Base-by-base conservation (phyloP, 352 stramenopile species). In the Phytophthora sojae region DNA sequence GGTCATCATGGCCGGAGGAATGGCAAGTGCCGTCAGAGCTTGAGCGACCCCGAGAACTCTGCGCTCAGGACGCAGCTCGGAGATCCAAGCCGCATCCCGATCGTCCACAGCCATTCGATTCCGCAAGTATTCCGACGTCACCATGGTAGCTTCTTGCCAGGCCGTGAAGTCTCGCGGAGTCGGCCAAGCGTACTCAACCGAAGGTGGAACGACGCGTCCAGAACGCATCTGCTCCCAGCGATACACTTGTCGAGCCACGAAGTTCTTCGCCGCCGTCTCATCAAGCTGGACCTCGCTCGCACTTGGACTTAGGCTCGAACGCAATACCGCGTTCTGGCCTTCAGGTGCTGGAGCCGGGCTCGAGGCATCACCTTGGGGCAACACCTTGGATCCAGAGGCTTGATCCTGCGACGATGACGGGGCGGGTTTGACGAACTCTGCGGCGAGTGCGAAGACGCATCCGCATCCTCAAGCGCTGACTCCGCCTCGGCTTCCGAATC, bases 201-300 rank as follows among this genome's bases (percentile, higher is more conserved):
- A 6, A 17, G 47, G n/a, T 15, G 47, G 47, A 17, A 54, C 19
- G 19, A 26, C n/a, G 2, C 21, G 17, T 54, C 19, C 47, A 17
- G 47, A 54, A 42, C n/a, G 17, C 47, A 21, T 54, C 47, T 30
- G n/a, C 47, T 54, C 47, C 47, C 19, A 54, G 23, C 47, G 47
- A 2, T 21, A 21, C 11, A 54, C 47, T 54, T 54, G 47, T 15
- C 19, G 14, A 30, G 47, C 47, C 47, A 54, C 47, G 47, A 26
- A 54, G 8, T 14, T 30, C 47, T 54, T 54, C 47, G 21, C 47
- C 23, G 12, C 35, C 35, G 35, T 42, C 35, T 42, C 35, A 42
- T 42, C 35, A 42, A 42, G 35, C 35, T 42, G 35, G 35, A 9
- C 35, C 35, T 1, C 35, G 6, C 35, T 42, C 35, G 35, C 35